Base-by-base conservation (phyloP, 192 early-diverging fungal genomes). In the Phycomyces blakesleeanus region DNA sequence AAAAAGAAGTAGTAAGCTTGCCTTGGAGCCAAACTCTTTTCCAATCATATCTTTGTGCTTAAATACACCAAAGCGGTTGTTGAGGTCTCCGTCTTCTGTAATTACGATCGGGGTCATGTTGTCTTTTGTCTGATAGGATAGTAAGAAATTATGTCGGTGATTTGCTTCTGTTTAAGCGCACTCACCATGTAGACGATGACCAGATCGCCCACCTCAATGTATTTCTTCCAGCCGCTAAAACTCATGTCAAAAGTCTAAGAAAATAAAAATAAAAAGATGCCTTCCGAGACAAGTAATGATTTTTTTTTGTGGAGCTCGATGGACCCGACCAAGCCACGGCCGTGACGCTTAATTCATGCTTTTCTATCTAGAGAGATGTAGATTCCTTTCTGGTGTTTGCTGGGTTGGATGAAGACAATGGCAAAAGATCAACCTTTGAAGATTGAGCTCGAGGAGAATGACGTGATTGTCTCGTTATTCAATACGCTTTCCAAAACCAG, bases 41-140 rank as follows among this genome's bases (percentile, higher is more conserved):
- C 94, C 94, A 56, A 98, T 87, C 82, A 97, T 91, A 55, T 89
- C 80, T 51, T 84, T 66, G 67, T 96, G 94, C 22, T 72, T 76
- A 62, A 91, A 98, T 49, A 61, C 70, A 26, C 96, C 96, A 68
- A 82, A 93, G 65, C 83, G 82, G 76, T 92, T 95, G 72, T 88
- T 85, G 61, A 85, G 86, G 16, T 80, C 57, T 25, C 75, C 78
- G 29, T 84, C 91, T 3, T 78, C 47, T 44, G 75, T 81, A 4
- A 96, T 72, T 5, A 72, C 73, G 21, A 92, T 66, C 29, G 86
- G 75, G 29, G 65, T 76, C 84, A 94, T 89, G 60, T 77, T 83
- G 44, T 89, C 84, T 61, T 86, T 88, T 24, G 77, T 84, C 90
- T 93, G 51, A 41, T 34, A 58, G 20, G 18, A 34, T 34, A 34